phyloP scores from a whole-genome alignment of 441 rosid species.

The Monsonia emarginata region DNA sequence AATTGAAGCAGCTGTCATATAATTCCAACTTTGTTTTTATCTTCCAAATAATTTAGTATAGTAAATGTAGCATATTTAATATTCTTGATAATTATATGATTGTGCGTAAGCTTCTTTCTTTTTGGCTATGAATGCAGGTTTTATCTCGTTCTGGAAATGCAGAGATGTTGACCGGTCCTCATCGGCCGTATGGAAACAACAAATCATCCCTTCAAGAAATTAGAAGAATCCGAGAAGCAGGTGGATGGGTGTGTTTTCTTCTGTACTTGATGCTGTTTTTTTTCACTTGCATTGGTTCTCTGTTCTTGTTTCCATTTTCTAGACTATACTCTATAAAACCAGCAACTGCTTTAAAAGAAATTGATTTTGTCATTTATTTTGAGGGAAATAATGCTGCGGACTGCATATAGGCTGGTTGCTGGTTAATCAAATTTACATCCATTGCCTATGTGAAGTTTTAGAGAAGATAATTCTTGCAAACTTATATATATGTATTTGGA shows the following conservation, averaged over 20 bases:
- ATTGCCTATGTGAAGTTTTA: not conserved
- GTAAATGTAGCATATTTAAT: not conserved
- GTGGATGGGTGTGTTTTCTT: constrained; percentile 96
- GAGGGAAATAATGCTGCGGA: not conserved
- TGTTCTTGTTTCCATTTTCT: constrained; percentile 1
- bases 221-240: constrained; percentile 90
- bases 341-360: not conserved
- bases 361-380: not conserved
- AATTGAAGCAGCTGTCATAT: not conserved
- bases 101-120: constrained; percentile 1
- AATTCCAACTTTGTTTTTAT: not conserved
- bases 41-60: not conserved
- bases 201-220: constrained; percentile 60
- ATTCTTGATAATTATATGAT: not conserved
- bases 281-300: not conserved
- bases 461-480: not conserved
- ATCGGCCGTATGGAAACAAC: constrained; percentile 76
- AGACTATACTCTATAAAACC: too few relatives aligned
- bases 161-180: constrained; percentile 60
- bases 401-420: not conserved
- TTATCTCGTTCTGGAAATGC: constrained; percentile 64
- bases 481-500: not conserved
- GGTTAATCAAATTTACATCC: not conserved
- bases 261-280: constrained; percentile 22
- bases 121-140: constrained; percentile 37